Percentiles rank a stretch among this genome's conserved stretches.
These are phyloP conservation scores for Luffa acutangula DNA, from an alignment of 306 rosid genomes.

Conservation along the genomic window DNA sequence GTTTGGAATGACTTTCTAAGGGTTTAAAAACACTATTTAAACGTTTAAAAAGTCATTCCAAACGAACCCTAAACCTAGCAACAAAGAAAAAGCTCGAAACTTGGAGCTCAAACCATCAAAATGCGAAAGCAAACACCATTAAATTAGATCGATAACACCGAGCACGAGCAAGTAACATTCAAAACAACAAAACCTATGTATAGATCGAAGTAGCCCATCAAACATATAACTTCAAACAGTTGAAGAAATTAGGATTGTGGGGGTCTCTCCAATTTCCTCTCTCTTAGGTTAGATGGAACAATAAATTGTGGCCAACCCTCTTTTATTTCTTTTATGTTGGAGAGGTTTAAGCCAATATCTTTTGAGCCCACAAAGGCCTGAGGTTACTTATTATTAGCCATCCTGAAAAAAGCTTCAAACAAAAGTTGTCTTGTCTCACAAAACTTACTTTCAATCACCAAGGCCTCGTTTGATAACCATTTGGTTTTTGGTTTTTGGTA, in stretches of 20 bases:
- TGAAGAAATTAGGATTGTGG: background rate
- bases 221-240: background rate
- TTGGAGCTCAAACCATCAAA: too few species aligned
- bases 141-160: background rate
- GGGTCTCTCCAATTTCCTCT: background rate
- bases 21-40: too few species aligned
- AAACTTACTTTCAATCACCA: background rate
- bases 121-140: too few species aligned
- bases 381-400: background rate
- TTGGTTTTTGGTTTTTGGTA: too few species aligned
- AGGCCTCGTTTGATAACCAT: too few species aligned
- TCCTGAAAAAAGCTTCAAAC: background rate
- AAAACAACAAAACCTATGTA: background rate
- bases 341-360: background rate
- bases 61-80: too few species aligned
- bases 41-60: too few species aligned
- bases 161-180: background rate
- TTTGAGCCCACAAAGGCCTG: conserved; percentile 4
- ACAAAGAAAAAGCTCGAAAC: too few species aligned
- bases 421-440: background rate
- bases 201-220: conserved; percentile 4
- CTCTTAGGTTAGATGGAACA: conserved; percentile 5
- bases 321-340: background rate
- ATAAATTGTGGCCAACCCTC: conserved; percentile 12
- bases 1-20: too few species aligned